Conservation (phyloP, 2,329 filamentous ascomycete species). For the Aureobasidium lini region DNA sequence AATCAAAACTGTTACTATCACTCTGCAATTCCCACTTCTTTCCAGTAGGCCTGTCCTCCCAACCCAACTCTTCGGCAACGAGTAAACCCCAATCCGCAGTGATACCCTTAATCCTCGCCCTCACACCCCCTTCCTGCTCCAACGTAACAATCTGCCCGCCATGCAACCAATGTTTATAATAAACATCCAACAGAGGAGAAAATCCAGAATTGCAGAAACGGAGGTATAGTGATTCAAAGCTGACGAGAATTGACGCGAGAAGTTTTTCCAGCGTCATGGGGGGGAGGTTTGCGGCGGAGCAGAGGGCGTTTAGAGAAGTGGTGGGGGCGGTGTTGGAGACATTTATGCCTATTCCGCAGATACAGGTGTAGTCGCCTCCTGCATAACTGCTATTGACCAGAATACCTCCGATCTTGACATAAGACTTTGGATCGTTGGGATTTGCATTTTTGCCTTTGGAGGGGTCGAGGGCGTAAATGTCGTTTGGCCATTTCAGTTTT, state of each 20-base stretch:
- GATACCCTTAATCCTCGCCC: constrained; percentile 75
- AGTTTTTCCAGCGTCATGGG: constrained; percentile 70
- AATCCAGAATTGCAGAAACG: constrained; percentile 72
- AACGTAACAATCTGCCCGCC: constrained; percentile 60
- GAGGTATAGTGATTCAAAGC: constrained; percentile 69
- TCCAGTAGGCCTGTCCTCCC: constrained; percentile 65
- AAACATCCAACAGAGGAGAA: constrained; percentile 64
- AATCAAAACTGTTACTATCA: constrained; percentile 98
- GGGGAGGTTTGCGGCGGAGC: constrained; percentile 39
- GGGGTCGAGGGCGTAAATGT: constrained; percentile 52
- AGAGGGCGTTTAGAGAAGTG: constrained; percentile 71
- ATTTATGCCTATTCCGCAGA: constrained; percentile 79
- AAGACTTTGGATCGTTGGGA: constrained; percentile 50
- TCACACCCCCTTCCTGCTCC: constrained; percentile 68
- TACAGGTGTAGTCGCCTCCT: constrained; percentile 71
- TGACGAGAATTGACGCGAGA: constrained; percentile 69
- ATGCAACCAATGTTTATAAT: constrained; percentile 84
- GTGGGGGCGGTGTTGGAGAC: constrained; percentile 77
- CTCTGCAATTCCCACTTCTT: constrained; percentile 80
- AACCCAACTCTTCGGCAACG: constrained; percentile 72
- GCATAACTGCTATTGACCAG: constrained; percentile 82
- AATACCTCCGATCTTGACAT: constrained; percentile 90
- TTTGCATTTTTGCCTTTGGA: constrained; percentile 1
- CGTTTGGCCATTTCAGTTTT: constrained; percentile 95
- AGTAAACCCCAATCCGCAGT: constrained; percentile 87